These are phyloP conservation scores for Penicillium goetzii DNA, from an alignment of 495 filamentous ascomycete genomes.

Conservation along the genomic window DNA sequence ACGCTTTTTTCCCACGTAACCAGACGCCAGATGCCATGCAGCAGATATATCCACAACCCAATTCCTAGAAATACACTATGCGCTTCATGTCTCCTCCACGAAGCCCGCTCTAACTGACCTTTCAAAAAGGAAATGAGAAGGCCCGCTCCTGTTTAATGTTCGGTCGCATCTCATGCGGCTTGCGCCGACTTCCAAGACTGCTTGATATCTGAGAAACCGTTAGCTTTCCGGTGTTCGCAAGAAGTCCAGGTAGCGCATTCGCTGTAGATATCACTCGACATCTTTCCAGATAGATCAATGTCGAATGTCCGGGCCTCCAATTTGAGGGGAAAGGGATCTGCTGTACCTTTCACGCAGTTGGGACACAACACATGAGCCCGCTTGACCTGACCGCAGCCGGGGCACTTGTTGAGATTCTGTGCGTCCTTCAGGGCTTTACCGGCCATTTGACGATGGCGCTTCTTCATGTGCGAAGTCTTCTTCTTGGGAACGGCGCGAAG, in stretches of 20 bases:
- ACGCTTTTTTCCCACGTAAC: conserved; percentile 31
- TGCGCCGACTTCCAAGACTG: conserved; percentile 33
- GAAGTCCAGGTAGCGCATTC: neutral
- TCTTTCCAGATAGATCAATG: neutral
- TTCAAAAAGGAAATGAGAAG: neutral
- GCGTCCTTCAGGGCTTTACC: conserved; percentile 93
- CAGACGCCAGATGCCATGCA: conserved; percentile 52
- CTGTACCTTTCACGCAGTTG: conserved; percentile 73
- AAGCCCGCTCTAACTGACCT: neutral
- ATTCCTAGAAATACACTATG: conserved; percentile 36
- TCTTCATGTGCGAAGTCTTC: conserved; percentile 97
- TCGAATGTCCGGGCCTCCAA: neutral
- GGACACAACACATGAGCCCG: conserved; percentile 85
- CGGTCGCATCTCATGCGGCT: conserved; percentile 22
- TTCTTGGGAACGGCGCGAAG: conserved; percentile 96
- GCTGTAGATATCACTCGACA: neutral
- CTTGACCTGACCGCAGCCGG: conserved; percentile 85
- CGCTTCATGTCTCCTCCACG: neutral
- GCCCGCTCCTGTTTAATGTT: conserved; percentile 3
- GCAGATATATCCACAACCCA: conserved; percentile 41
- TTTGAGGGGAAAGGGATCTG: neutral
- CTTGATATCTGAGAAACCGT: conserved; percentile 31
- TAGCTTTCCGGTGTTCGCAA: conserved; percentile 17
- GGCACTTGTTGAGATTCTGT: conserved; percentile 80
- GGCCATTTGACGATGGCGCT: conserved; percentile 87